Evolutionary conservation across 2,329 filamentous ascomycete species (phyloP), one percentile per base, ranked within the genome.

Genomic region (Nemania sp.): DNA sequence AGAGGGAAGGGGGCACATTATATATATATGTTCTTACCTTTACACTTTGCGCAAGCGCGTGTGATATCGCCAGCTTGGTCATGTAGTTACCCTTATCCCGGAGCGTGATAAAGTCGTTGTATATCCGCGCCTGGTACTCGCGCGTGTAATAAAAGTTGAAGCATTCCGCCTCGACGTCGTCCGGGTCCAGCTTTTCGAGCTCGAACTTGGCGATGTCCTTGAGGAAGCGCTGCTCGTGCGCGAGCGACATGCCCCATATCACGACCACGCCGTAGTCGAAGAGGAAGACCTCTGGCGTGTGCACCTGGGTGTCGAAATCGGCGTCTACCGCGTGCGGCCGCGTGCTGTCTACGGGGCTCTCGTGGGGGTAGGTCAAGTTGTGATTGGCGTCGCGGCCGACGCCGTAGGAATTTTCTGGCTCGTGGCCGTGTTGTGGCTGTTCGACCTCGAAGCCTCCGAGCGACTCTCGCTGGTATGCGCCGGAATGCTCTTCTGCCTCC

Each of bases 61-160:
- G 95, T 15, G 92, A 96, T 73, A 98, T 98, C 57, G 94, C 92
- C 39, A 98, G 81, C 79, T 98, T 98, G 68, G 90, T 96, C 95
- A 98, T 98, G 79, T 98, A 96, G 76, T 96, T 97, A 71, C 88
- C 88, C 77, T 96, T 97, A 71, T 98, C 94, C 50, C 93, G 85
- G 62, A 99, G 78, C 2, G 91, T 95, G 76, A 99, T 99, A 71
- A 99, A 99, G 77, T 99, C 95, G 77, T 99, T 99, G 83, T 99
- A 99, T 75, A 99, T 99, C 53, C 95, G 89, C 20, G 95, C 92
- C 77, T 99, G 96, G 75, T 99, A 99, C 74, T 98, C 94, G 70
- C 90, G 86, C 2, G 95, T 98, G 79, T 99, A 98, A 80, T 99
- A 99, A 76, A 98, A 99, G 75, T 99, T 99, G 83, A 99, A 99